Percentiles rank a stretch among this genome's conserved stretches.
These are phyloP conservation scores for Erythrobasidium yunnanense DNA, from an alignment of 768 basidiomycete genomes.

Conservation along the genomic window DNA sequence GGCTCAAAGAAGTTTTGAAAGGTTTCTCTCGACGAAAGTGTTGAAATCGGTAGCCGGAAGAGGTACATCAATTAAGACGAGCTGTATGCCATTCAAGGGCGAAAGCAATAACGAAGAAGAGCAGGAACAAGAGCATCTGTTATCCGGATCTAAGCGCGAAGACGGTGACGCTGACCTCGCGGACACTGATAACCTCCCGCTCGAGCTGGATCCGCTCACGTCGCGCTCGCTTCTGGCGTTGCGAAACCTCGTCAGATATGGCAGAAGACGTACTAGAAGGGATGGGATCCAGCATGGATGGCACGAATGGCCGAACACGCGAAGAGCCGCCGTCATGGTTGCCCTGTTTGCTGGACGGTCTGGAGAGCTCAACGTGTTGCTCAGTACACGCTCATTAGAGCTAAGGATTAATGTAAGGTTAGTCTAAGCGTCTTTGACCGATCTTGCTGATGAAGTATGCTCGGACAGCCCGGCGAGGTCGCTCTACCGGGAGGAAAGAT, in stretches of 20 bases:
- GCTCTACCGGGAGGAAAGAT: conserved; percentile 29
- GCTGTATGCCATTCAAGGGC: not conserved
- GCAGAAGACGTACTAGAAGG: not conserved
- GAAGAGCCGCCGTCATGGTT: conserved; percentile 17
- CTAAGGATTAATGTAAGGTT: conserved; percentile 12
- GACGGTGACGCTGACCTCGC: conserved; percentile 5
- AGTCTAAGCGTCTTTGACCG: not conserved
- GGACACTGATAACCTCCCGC: not conserved
- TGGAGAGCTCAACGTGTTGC: conserved; percentile 18
- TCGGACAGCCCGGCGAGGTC: conserved; percentile 27
- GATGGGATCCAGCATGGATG: not conserved
- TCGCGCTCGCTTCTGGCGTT: conserved; percentile 18
- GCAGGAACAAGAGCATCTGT: not conserved
- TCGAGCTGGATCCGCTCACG: conserved; percentile 17
- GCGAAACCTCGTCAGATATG: conserved; percentile 13
- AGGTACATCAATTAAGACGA: too few relatives aligned
- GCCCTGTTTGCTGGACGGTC: conserved; percentile 17
- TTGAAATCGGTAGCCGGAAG: too few relatives aligned
- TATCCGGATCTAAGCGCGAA: not conserved
- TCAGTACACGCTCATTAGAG: conserved; percentile 9
- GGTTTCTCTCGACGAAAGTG: too few relatives aligned
- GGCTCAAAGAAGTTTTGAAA: not conserved
- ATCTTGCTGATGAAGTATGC: not conserved
- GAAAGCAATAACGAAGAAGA: not conserved
- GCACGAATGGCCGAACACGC: conserved; percentile 11